These are phyloP conservation scores for Luvunga scandens DNA, from an alignment of 345 rosid species.

Conservation along the genomic window DNA sequence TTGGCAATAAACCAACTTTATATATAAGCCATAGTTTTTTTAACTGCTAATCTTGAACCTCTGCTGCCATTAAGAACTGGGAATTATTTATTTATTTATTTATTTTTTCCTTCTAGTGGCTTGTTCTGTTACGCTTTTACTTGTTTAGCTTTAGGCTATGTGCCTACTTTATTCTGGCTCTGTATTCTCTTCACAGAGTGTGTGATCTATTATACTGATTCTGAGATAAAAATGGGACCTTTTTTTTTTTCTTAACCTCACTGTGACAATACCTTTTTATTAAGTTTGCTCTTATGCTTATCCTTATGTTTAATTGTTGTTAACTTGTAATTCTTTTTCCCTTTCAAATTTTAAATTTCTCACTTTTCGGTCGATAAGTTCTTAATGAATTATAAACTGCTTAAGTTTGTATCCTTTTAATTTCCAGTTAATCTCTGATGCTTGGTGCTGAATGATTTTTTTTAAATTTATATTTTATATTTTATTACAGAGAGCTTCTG, in stretches of 20 bases:
- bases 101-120: not conserved
- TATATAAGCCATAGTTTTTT: not conserved
- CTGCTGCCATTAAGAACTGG: not conserved
- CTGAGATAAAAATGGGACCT: not conserved
- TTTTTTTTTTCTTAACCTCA: not conserved
- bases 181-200: not conserved
- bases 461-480: not conserved
- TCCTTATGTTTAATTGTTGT: not conserved
- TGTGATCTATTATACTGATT: not conserved
- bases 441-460: not conserved
- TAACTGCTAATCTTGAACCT: not conserved
- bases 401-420: not conserved
- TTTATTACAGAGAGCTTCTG: no score
- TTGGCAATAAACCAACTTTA: not conserved
- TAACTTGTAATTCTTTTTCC: not conserved
- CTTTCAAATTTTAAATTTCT: not conserved
- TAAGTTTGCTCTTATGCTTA: not conserved
- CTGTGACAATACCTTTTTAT: not conserved
- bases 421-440: not conserved
- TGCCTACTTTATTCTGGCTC: not conserved
- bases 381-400: not conserved
- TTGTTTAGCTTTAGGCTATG: not conserved
- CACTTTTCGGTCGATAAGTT: not conserved
- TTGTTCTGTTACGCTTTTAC: not conserved
- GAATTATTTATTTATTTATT: not conserved